These are phyloP conservation scores for Alnus glutinosa DNA, from an alignment of 306 rosid species.

Conservation along the genomic window DNA sequence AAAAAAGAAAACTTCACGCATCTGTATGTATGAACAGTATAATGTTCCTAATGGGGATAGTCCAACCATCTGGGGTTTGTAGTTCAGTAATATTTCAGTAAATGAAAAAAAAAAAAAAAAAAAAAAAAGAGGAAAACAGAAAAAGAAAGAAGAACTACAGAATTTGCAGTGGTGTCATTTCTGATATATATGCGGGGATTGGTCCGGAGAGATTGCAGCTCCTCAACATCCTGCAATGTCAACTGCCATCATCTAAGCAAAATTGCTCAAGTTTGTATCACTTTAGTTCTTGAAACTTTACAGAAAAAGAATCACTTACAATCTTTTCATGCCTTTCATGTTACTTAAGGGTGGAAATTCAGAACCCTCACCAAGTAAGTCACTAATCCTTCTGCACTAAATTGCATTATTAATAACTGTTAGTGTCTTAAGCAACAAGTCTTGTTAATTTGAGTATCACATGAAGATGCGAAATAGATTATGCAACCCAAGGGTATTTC, in stretches of 20 bases:
- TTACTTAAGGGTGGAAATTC: conserved; percentile 15
- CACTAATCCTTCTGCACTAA: conserved; percentile 34
- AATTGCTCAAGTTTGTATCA: background rate
- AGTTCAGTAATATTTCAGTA: background rate
- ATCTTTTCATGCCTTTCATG: background rate
- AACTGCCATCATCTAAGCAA: background rate
- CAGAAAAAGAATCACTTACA: conserved; percentile 18
- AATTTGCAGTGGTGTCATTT: background rate
- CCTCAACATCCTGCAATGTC: conserved; percentile 28
- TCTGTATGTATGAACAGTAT: background rate
- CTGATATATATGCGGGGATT: conserved; percentile 5
- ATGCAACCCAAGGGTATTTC: background rate
- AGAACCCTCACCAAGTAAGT: conserved; percentile 21
- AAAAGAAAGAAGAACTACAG: background rate
- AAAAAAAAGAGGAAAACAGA: too few species aligned
- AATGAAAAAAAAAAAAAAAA: background rate
- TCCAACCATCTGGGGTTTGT: background rate
- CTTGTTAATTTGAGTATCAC: background rate
- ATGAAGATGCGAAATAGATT: background rate
- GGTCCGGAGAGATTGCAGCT: conserved; percentile 25
- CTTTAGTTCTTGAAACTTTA: background rate
- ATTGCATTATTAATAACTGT: background rate
- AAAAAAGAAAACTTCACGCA: background rate
- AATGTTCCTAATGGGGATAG: background rate
- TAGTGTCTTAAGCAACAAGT: background rate